Conservation (phyloP, 1,139 yeast species). For the Saccharomyces hybrid region DNA sequence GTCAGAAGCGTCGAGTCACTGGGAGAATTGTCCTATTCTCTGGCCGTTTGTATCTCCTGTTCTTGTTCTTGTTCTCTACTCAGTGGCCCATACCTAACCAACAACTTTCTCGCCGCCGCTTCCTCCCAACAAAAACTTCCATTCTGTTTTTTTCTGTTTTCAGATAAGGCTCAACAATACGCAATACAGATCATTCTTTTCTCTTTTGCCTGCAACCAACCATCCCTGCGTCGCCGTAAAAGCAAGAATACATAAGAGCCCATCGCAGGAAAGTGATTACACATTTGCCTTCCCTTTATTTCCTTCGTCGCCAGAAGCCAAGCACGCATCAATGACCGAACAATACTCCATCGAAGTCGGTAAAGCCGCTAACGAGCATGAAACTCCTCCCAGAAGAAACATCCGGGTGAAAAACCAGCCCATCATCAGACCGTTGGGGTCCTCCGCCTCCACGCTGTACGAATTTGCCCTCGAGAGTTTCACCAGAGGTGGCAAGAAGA, state of each 20-base stretch:
- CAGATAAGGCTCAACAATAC: background rate
- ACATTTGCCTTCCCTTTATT: background rate
- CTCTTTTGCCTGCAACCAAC: background rate
- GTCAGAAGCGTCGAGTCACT: background rate
- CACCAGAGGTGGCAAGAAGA: constrained; percentile 44
- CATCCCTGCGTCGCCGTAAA: background rate
- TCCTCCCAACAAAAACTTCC: background rate
- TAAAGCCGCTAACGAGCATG: constrained; percentile 65
- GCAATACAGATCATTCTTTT: background rate
- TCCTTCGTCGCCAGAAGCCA: background rate
- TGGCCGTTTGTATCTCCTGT: background rate
- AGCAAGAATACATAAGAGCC: background rate
- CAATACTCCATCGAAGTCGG: constrained; percentile 57
- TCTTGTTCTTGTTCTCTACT: background rate
- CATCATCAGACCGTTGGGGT: constrained; percentile 49
- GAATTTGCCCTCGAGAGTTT: constrained; percentile 64
- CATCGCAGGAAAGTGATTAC: background rate
- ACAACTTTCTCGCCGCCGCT: background rate
- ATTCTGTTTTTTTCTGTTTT: background rate
- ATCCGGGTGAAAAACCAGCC: constrained; percentile 47
- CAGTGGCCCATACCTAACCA: background rate
- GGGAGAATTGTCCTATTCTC: background rate
- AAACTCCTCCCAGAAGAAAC: constrained; percentile 86
- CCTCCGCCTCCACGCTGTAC: constrained; percentile 58
- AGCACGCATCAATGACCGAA: constrained; percentile 8